phyloP scores from a whole-genome alignment of 305 asterid species.

The Fraxinus greggii region DNA sequence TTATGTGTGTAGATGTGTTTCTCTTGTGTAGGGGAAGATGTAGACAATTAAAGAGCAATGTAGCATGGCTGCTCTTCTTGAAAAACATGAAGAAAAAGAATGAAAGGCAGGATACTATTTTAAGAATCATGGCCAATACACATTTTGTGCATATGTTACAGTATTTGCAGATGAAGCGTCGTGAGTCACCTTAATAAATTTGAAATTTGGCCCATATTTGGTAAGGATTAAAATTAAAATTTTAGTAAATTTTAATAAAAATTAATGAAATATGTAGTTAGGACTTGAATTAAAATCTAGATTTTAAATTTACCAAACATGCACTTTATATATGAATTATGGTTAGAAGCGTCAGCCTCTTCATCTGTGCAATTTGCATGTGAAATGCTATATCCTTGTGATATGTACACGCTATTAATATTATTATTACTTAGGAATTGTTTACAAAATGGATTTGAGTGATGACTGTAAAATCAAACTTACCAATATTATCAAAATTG shows the following conservation, averaged over 20 bases:
- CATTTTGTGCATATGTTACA: not conserved
- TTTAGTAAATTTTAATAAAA: too few relatives aligned
- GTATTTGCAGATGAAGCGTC: not conserved
- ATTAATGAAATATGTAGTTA: too few relatives aligned
- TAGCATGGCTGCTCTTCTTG: not conserved
- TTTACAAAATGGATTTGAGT: too few relatives aligned
- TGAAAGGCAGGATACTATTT: not conserved
- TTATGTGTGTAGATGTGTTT: not conserved
- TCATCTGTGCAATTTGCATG: not conserved
- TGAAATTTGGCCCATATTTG: not conserved
- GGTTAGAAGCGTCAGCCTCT: not conserved
- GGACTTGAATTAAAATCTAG: too few relatives aligned
- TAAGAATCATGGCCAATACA: not conserved
- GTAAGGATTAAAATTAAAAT: too few relatives aligned
- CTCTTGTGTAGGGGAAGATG: not conserved
- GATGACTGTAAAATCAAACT: too few relatives aligned
- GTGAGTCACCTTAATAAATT: not conserved
- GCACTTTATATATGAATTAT: too few relatives aligned
- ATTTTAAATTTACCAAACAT: too few relatives aligned
- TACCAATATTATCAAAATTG: too few relatives aligned
- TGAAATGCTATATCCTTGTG: not conserved
- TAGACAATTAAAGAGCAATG: not conserved
- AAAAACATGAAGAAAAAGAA: not conserved
- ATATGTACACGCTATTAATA: too few relatives aligned
- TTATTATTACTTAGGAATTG: too few relatives aligned